Evolutionary conservation across 805 yeast species (phyloP), one percentile per base, ranked within the genome.

Genomic region (Ogataea polymorpha): DNA sequence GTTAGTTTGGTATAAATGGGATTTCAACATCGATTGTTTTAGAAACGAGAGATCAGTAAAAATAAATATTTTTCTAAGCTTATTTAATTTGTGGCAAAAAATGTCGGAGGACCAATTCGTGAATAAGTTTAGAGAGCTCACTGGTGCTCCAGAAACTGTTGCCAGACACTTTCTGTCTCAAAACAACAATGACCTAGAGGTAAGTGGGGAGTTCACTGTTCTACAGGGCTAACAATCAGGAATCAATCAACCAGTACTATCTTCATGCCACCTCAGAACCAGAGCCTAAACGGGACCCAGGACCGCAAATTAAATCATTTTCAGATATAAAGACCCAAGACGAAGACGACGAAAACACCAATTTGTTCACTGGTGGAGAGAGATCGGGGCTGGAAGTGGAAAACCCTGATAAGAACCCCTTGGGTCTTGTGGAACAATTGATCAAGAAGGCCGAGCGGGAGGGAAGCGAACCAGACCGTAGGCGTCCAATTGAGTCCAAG

Each of bases 361-460:
- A 60, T 54, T 65, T 54, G 61, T 77, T 60, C 50, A 73, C 80
- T 3, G 82, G 82, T 11, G 82, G 82, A 39, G 90, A 84, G 59
- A 85, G 86, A 43, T 82, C 90, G 1, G 93, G 80, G 4, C 67
- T 86, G 48, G 85, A 83, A 59, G 90, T 86, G 15, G 87, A 86
- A 51, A 85, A 85, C 55, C 93, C 93, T 17, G 66, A 63, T 35
- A 61, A 56, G 30, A 59, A 58, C 46, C 63, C 71, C 33, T 66
- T 68, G 53, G 72, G 68, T 50, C 65, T 67, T 37, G 76, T 78
- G 12, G 72, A 68, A 44, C 79, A 78, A 42, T 59, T 85, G 27
- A 66, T 85, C 44, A 83, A 79, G 48, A 82, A 81, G 55, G 89
- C 90, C 5, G 77, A 80, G 56, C 72, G 74, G 48, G 75, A 78